Conservation (phyloP, 2,329 filamentous ascomycete species). For the Trematosphaeria pertusa region DNA sequence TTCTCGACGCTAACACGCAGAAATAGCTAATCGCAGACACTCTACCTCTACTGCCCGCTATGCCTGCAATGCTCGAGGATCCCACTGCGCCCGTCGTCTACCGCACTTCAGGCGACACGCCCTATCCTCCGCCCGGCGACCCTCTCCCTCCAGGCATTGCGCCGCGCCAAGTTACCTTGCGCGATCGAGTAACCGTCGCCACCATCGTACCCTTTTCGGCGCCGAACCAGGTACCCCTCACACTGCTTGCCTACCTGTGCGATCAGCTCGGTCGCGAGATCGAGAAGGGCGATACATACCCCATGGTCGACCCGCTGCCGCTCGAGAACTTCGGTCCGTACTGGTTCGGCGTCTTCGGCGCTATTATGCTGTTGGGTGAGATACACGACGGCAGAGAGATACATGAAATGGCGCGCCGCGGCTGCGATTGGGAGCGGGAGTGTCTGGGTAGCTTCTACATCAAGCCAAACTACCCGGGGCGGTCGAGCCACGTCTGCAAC, state of each 20-base stretch:
- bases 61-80: slow-evolving; percentile 83
- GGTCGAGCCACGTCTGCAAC: slow-evolving; percentile 88
- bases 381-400: slow-evolving; percentile 63
- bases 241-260: slow-evolving; percentile 77
- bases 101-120: slow-evolving; percentile 70
- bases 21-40: slow-evolving; percentile 1
- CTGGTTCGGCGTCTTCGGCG: slow-evolving; percentile 91
- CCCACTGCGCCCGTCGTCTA: slow-evolving; percentile 74
- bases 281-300: slow-evolving; percentile 89
- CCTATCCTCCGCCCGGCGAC: slow-evolving; percentile 68
- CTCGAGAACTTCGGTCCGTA: slow-evolving; percentile 79
- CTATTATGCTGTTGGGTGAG: slow-evolving; percentile 84
- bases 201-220: slow-evolving; percentile 84
- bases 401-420: slow-evolving; percentile 52
- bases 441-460: slow-evolving; percentile 93
- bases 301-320: slow-evolving; percentile 79
- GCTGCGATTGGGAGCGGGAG: slow-evolving; percentile 75
- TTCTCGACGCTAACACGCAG: slow-evolving; percentile 2
- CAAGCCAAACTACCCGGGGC: slow-evolving; percentile 90
- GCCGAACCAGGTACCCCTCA: slow-evolving; percentile 75
- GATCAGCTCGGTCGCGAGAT: slow-evolving; percentile 90
- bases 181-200: slow-evolving; percentile 82
- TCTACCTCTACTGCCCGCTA: slow-evolving; percentile 48
- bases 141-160: slow-evolving; percentile 72
- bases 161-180: slow-evolving; percentile 79